Evolutionary conservation across 1,139 yeast genomes (phyloP), one percentile per base, ranked within the genome.

Genomic region (Zygosaccharomyces pseudobailii): DNA sequence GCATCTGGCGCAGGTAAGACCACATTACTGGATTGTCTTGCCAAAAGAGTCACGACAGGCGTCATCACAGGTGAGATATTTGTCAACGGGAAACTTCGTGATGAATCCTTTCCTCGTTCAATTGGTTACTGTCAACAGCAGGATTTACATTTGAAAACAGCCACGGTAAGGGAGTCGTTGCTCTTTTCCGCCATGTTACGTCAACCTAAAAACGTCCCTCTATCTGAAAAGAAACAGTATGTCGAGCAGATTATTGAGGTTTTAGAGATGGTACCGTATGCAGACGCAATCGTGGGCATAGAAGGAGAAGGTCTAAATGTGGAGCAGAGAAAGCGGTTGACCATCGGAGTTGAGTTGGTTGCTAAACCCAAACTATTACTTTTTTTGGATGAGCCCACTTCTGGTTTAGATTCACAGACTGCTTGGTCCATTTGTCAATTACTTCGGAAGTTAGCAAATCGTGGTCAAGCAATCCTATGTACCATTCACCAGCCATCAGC

Each of bases 321-420:
- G 51, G 88, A 82, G 63, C 88, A 83, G 68, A 75, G 90, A 54
- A 84, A 84, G 71, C 77, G 87, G 59, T 72, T 84, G 56, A 82
- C 89, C 7, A 80, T 82, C 65, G 87, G 90, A 57, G 92, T 85
- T 52, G 94, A 85, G 62, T 72, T 85, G 48, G 92, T 86, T 42
- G 92, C 94, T 24, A 84, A 82, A 64, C 94, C 94, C 4, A 79
- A 82, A 55, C 70, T 85, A 51, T 71, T 85, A 51, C 69, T 84
- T 50, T 84, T 85, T 66, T 74, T 84, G 65, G 95, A 86, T 69
- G 95, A 87, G 65, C 95, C 95, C 9, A 86, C 95, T 19, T 86
- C 95, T 8, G 95, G 95, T 63, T 73, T 86, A 55, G 95, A 86
- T 63, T 84, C 94, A 28, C 92, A 85, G 66, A 80, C 90, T 46